Evolutionary conservation across 1,139 yeast genomes (phyloP).

Genomic region (Taiozyma onychis): DNA sequence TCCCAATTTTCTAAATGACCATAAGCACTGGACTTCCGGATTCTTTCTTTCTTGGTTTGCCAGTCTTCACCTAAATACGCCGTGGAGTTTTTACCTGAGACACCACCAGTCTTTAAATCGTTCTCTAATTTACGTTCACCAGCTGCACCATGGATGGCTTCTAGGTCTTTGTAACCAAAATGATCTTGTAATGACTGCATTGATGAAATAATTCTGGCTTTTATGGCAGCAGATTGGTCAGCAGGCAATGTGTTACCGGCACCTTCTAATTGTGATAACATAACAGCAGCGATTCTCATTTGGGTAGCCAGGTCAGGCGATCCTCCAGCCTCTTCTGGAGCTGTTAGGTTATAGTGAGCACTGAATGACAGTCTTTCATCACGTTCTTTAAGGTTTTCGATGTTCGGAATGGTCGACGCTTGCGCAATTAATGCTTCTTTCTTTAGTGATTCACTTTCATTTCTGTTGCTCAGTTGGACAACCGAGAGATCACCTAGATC

Average conservation of each 20-base stretch:
- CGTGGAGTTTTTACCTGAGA: slow-evolving; percentile 33
- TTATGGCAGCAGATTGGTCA: slow-evolving; percentile 70
- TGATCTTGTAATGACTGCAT: slow-evolving; percentile 86
- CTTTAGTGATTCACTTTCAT: slow-evolving; percentile 34
- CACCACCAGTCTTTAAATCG: slow-evolving; percentile 76
- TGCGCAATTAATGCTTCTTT: slow-evolving; percentile 32
- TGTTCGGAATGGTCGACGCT: slow-evolving; percentile 34
- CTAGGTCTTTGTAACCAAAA: slow-evolving; percentile 47
- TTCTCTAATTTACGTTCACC: slow-evolving; percentile 90
- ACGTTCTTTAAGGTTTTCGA: slow-evolving; percentile 28
- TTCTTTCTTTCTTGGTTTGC: slow-evolving; percentile 74
- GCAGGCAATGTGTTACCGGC: slow-evolving; percentile 58
- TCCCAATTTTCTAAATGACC: slow-evolving; percentile 95
- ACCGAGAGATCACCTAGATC: slow-evolving; percentile 60
- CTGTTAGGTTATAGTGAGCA: slow-evolving; percentile 26
- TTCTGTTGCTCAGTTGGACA: slow-evolving; percentile 40
- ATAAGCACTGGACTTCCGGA: slow-evolving; percentile 66
- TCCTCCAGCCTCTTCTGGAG: slow-evolving; percentile 24
- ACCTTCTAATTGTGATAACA: slow-evolving; percentile 83
- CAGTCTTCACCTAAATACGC: slow-evolving; percentile 88
- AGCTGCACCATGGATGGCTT: slow-evolving; percentile 63
- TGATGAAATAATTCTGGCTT: slow-evolving; percentile 72
- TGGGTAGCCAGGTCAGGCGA: slow-evolving; percentile 72
- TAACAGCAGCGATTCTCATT: slow-evolving; percentile 93
- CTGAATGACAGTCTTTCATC: slow-evolving; percentile 32